phyloP scores from a whole-genome alignment of 352 stramenopile genomes.

The Phytophthora sojae region DNA sequence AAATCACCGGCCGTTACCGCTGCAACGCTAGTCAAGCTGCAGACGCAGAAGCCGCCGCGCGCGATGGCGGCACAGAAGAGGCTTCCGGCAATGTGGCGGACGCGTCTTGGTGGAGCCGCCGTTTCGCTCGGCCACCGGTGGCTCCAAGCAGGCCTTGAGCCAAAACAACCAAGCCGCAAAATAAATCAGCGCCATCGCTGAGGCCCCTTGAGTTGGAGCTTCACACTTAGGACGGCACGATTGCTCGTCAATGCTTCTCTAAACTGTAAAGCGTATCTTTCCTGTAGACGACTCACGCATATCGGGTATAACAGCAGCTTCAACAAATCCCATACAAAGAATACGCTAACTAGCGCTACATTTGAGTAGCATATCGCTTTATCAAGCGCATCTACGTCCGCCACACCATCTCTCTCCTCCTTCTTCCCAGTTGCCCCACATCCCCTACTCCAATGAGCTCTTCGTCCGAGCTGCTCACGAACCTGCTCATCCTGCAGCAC shows the following conservation, averaged over 20 bases:
- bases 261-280: too few relatives aligned
- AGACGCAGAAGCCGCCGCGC: conserved; percentile 27
- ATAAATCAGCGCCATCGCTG: conserved; percentile 36
- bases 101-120: conserved; percentile 8
- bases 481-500: conserved; percentile 66
- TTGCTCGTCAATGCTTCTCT: too few relatives aligned
- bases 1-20: conserved; percentile 31
- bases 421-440: not conserved
- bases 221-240: too few relatives aligned
- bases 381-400: not conserved
- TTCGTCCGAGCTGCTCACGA: conserved; percentile 51
- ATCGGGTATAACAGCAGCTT: conserved; percentile 2
- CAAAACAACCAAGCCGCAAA: not conserved
- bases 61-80: conserved; percentile 11
- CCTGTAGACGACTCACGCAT: too few relatives aligned
- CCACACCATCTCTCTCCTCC: not conserved
- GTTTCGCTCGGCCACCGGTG: conserved; percentile 1
- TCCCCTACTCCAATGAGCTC: conserved; percentile 15
- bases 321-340: conserved; percentile 1
- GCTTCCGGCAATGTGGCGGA: conserved; percentile 16
- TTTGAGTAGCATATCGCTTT: not conserved
- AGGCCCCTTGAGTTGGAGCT: too few relatives aligned
- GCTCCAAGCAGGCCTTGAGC: not conserved
- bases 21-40: conserved; percentile 23
- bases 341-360: too few relatives aligned